Conservation (phyloP, 1,284 basidiomycete genomes). For the Singerocomus rubriflavus region DNA sequence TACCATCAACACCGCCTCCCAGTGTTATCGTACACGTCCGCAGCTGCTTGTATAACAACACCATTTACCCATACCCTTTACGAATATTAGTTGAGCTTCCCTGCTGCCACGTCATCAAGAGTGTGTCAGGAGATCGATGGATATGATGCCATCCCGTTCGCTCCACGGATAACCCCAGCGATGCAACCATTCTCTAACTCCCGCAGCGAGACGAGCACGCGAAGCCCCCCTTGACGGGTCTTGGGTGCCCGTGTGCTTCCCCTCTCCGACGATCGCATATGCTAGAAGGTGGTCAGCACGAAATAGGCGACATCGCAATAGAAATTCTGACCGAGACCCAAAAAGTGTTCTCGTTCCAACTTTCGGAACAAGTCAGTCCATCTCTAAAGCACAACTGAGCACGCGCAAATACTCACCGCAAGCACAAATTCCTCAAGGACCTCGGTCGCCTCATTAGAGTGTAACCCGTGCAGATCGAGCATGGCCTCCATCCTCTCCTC, state of each 20-base stretch:
- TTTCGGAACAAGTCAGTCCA: conserved; percentile 32
- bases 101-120: conserved; percentile 28
- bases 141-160: conserved; percentile 87
- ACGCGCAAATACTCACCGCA: conserved; percentile 53
- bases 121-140: conserved; percentile 82
- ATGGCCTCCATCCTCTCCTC: conserved; percentile 82
- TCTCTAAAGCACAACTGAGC: neutral
- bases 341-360: conserved; percentile 84
- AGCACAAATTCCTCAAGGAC: conserved; percentile 89
- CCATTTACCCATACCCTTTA: conserved; percentile 15
- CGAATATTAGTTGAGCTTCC: neutral
- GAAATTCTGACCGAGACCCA: conserved; percentile 66
- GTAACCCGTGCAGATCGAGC: conserved; percentile 85
- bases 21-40: conserved; percentile 20
- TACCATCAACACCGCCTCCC: neutral
- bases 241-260: conserved; percentile 91
- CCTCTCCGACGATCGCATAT: conserved; percentile 90
- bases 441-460: conserved; percentile 89
- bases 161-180: conserved; percentile 97
- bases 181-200: conserved; percentile 86
- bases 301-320: neutral
- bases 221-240: conserved; percentile 78
- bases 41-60: conserved; percentile 2
- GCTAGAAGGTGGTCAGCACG: conserved; percentile 42
- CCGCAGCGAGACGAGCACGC: conserved; percentile 76